phyloP scores from a whole-genome alignment of 495 filamentous ascomycete species.

The Xeromyces bisporus region DNA sequence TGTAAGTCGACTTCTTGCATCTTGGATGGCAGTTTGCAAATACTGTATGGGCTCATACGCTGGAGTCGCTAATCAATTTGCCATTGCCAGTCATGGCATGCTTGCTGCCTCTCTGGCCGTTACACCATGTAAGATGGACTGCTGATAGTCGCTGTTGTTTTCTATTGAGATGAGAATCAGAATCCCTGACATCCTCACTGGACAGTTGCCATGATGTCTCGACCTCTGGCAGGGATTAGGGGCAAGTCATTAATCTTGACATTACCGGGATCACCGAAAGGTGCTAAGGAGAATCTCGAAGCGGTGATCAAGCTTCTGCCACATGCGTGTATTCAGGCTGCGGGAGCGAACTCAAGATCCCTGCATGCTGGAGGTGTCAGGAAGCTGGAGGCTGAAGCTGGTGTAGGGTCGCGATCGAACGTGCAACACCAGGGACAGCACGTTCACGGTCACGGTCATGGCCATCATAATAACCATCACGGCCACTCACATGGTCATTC shows the following conservation, averaged over 20 bases:
- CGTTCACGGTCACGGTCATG: slow-evolving; percentile 38
- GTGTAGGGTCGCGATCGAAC: slow-evolving; percentile 29
- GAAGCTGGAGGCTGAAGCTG: slow-evolving; percentile 73
- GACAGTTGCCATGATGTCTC: slow-evolving; percentile 89
- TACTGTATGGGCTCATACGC: no score
- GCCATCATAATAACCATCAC: no score
- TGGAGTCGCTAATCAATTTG: no score
- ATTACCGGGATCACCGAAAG: slow-evolving; percentile 87
- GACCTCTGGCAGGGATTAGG: slow-evolving; percentile 80
- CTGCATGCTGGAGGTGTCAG: slow-evolving; percentile 68
- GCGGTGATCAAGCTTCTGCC: slow-evolving; percentile 78
- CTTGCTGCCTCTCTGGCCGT: slow-evolving; percentile 65
- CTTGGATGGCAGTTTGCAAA: no score
- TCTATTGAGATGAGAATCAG: no score
- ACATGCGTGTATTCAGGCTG: slow-evolving; percentile 82
- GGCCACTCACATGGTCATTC: slow-evolving; percentile 37
- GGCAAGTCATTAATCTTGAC: slow-evolving; percentile 76
- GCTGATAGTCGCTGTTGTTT: slow-evolving; percentile 5
- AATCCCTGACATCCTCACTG: no score
- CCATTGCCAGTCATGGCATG: slow-evolving; percentile 86
- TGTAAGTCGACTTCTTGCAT: slow-evolving; percentile 35
- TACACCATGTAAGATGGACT: slow-evolving; percentile 59
- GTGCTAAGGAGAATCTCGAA: slow-evolving; percentile 89
- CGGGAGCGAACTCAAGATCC: slow-evolving; percentile 61
- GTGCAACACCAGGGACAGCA: slow-evolving; percentile 19